A percentile compares a stretch with the other conserved stretches of the same genome.
phyloP scores from a whole-genome alignment of 2,329 filamentous ascomycete genomes.

The Chlorencoelia australis region DNA sequence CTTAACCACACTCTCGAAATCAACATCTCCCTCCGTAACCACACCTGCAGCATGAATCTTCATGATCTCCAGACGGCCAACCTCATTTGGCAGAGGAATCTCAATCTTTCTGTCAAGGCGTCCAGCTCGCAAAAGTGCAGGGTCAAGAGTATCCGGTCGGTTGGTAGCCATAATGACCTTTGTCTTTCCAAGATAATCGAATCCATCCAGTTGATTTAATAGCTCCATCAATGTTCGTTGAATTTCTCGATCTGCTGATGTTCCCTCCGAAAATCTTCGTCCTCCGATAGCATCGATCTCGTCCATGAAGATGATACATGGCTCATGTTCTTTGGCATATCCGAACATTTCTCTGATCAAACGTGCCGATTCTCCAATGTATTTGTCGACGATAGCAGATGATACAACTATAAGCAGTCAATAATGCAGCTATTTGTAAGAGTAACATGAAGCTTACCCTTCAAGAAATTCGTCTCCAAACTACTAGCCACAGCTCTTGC shows the following conservation, averaged over 20 bases:
- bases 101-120: conserved; percentile 96
- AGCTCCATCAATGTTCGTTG: conserved; percentile 98
- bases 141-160: conserved; percentile 90
- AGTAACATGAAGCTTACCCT: conserved; percentile 49
- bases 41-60: conserved; percentile 93
- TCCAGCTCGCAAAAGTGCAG: conserved; percentile 82
- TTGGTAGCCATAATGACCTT: conserved; percentile 99
- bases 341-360: conserved; percentile 99
- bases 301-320: conserved; percentile 99
- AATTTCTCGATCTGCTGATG: conserved; percentile 94
- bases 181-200: conserved; percentile 98
- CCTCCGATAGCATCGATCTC: conserved; percentile 99
- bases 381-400: conserved; percentile 98
- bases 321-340: conserved; percentile 98
- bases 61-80: conserved; percentile 88
- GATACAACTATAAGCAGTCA: conserved; percentile 63
- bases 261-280: conserved; percentile 91
- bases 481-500: conserved; percentile 93
- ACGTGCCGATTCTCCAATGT: conserved; percentile 95
- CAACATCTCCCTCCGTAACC: conserved; percentile 84
- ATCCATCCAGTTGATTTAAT: conserved; percentile 95
- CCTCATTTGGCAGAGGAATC: conserved; percentile 93
- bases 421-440: conserved; percentile 9
- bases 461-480: conserved; percentile 95
- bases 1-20: conserved; percentile 98